phyloP scores from a whole-genome alignment of 2,329 filamentous ascomycete genomes.

The Pseudogymnoascus sp. region DNA sequence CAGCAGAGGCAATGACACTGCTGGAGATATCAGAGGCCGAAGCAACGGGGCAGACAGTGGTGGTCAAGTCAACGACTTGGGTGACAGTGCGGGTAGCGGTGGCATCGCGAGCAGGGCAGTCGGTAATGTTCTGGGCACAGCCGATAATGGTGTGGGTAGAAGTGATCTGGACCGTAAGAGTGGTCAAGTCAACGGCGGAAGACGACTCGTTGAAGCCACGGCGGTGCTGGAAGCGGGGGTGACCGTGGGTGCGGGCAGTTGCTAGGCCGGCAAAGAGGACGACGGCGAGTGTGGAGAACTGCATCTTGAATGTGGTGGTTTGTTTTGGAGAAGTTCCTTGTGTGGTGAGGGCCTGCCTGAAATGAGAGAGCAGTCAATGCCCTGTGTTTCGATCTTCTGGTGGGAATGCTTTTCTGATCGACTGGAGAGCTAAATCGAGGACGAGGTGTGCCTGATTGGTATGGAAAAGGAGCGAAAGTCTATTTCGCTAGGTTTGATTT shows the following conservation, averaged over 20 bases:
- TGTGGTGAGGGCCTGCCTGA: conserved; percentile 5
- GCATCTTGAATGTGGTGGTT: conserved; percentile 1
- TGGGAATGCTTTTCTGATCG: background rate
- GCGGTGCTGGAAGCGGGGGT: conserved; percentile 5
- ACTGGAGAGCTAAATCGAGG: background rate
- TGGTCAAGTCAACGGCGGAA: background rate
- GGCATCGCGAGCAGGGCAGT: background rate
- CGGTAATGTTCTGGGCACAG: conserved; percentile 3
- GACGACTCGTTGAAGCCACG: conserved; percentile 2
- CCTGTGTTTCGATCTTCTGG: background rate
- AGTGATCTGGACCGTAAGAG: background rate
- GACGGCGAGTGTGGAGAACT: background rate
- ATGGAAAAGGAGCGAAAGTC: conserved; percentile 8
- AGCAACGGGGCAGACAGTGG: conserved; percentile 2
- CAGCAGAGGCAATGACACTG: background rate
- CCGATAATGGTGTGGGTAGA: background rate
- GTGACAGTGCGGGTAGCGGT: background rate
- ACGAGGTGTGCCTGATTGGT: background rate
- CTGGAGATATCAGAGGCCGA: background rate
- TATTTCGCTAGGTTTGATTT: background rate
- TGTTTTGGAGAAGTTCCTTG: background rate
- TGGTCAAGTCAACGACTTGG: conserved; percentile 1
- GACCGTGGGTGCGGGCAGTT: background rate
- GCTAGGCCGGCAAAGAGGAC: background rate
- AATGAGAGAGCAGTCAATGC: conserved; percentile 3